phyloP scores from a whole-genome alignment of 2,329 filamentous ascomycete genomes.

The Calcarisporium arbuscula region DNA sequence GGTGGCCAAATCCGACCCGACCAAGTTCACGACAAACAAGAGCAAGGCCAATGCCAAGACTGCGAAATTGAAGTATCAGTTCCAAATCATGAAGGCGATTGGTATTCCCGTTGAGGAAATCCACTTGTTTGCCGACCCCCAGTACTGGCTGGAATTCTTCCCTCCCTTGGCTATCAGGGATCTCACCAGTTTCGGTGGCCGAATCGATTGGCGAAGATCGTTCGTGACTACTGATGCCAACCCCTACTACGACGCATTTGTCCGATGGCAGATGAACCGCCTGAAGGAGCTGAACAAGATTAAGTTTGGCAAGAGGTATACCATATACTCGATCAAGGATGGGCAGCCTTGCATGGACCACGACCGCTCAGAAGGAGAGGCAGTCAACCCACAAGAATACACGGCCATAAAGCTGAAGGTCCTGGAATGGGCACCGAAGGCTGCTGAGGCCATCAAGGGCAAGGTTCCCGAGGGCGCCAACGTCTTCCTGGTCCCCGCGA shows the following conservation, averaged over 20 bases:
- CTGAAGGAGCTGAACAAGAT: slow-evolving; percentile 87
- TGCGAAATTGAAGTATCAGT: slow-evolving; percentile 90
- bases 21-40: slow-evolving; percentile 90
- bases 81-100: slow-evolving; percentile 89
- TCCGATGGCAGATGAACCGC: slow-evolving; percentile 95
- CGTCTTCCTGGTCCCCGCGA: slow-evolving; percentile 87
- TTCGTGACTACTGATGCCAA: slow-evolving; percentile 96
- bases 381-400: slow-evolving; percentile 78
- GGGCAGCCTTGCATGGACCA: slow-evolving; percentile 43
- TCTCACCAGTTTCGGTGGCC: slow-evolving; percentile 73
- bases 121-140: slow-evolving; percentile 85
- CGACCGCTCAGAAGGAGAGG: slow-evolving; percentile 40
- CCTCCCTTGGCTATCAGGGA: slow-evolving; percentile 58
- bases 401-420: slow-evolving; percentile 87
- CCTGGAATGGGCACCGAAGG: slow-evolving; percentile 77
- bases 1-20: slow-evolving; percentile 71
- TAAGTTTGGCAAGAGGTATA: slow-evolving; percentile 88
- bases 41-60: slow-evolving; percentile 86
- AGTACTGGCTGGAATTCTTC: slow-evolving; percentile 89
- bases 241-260: slow-evolving; percentile 92
- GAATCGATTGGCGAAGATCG: slow-evolving; percentile 88
- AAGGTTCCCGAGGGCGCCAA: slow-evolving; percentile 74
- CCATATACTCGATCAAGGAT: slow-evolving; percentile 62
- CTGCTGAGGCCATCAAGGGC: slow-evolving; percentile 63
- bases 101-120: slow-evolving; percentile 86